A percentile compares a stretch with the other conserved stretches of the same genome.
Conservation (phyloP, 2,329 filamentous ascomycete genomes). For the Didymella lethalis region DNA sequence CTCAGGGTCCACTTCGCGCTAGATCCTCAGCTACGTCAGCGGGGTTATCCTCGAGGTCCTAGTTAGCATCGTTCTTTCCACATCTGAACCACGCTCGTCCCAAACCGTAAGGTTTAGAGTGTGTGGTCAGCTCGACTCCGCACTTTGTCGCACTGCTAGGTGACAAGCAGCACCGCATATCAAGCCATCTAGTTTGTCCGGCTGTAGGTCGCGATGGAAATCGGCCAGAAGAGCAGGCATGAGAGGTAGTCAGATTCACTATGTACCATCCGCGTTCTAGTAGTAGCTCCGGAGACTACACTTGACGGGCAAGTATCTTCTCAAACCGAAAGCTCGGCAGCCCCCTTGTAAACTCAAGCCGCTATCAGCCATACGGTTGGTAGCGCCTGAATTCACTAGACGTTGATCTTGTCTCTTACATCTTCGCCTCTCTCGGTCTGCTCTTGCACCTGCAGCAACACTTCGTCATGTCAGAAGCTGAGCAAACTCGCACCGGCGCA, state of each 20-base stretch:
- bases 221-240: no score
- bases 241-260: no score
- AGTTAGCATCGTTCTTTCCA: no score
- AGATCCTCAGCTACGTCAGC: slow-evolving; percentile 8
- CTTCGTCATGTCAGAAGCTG: neutral
- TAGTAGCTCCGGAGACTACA: no score
- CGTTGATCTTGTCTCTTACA: neutral
- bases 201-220: neutral
- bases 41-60: neutral
- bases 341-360: neutral
- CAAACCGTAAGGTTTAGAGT: neutral
- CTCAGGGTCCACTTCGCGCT: slow-evolving; percentile 15
- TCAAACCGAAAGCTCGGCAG: no score
- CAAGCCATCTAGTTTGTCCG: neutral
- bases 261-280: no score
- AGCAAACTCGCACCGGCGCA: slow-evolving; percentile 10
- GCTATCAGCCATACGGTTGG: neutral
- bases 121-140: neutral
- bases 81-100: no score
- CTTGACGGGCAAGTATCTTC: no score
- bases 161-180: neutral
- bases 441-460: neutral
- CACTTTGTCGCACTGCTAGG: neutral
- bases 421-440: neutral
- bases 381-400: neutral